phyloP scores from a whole-genome alignment of 2,329 filamentous ascomycete species.

The Scedosporium boydii region DNA sequence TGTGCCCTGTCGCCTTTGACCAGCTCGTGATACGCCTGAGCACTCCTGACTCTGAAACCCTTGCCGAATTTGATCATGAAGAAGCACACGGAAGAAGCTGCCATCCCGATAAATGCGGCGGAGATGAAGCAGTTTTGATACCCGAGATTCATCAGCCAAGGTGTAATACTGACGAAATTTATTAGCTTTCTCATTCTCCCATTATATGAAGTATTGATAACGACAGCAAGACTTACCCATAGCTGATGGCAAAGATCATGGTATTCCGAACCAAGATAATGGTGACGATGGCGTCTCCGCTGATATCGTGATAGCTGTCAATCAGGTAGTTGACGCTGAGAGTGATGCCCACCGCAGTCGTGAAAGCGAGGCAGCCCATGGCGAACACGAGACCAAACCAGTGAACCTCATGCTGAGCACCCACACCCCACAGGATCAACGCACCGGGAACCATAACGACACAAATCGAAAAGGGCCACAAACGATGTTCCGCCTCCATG shows the following conservation, averaged over 20 bases:
- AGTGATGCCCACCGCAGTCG: conserved; percentile 19
- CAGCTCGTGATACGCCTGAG: conserved; percentile 9
- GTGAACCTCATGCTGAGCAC: conserved; percentile 22
- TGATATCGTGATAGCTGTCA: conserved; percentile 24
- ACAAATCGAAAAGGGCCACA: conserved; percentile 22
- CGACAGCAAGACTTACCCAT: conserved; percentile 6
- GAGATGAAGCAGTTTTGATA: conserved; percentile 33
- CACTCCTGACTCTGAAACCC: conserved; percentile 13
- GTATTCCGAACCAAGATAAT: conserved; percentile 21
- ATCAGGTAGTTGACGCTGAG: conserved; percentile 22
- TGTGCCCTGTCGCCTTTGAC: background rate
- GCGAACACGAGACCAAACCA: conserved; percentile 24
- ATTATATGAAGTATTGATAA: too few species aligned
- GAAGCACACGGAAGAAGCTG: conserved; percentile 16
- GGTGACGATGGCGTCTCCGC: conserved; percentile 20
- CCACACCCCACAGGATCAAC: conserved; percentile 39
- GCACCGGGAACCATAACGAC: conserved; percentile 28
- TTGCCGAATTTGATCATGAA: conserved; percentile 32
- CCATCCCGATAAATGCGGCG: conserved; percentile 25
- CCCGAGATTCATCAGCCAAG: conserved; percentile 28
- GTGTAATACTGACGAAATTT: conserved; percentile 27
- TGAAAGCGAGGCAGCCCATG: conserved; percentile 21
- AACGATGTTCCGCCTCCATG: conserved; percentile 23
- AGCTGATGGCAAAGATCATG: conserved; percentile 14
- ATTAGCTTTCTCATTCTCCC: background rate